Base-by-base conservation (phyloP, 2,329 filamentous ascomycete species). In the Sporothrix brasiliensis region DNA sequence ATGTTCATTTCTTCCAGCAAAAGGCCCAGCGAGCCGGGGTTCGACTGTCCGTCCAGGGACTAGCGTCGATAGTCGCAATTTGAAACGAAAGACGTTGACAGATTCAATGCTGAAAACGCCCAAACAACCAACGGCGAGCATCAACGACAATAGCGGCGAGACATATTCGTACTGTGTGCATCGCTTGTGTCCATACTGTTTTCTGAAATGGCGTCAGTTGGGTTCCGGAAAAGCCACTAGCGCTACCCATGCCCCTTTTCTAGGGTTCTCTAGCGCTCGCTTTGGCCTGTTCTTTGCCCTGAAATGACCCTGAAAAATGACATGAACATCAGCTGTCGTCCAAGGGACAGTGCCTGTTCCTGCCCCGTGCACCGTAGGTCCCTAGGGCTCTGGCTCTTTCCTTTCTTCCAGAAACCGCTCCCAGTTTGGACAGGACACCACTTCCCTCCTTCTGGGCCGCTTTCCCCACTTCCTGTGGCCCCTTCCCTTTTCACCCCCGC, bases 51-150 rank as follows among this genome's bases (percentile, higher is more conserved):
- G n/a, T 44, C 41, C n/a, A 10, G 5, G 53, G 69, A 54, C 58
- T 72, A 72, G 69, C 65, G 71, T 63, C 41, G 63, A 53, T 30
- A 53, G 60, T 69, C 65, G 70, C 68, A 73, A 70, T 71, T 73
- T 73, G 69, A 71, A 73, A 73, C 72, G 58, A 54, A 34, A 49
- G 56, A 60, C 60, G 56, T 65, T 49, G 65, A 52, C 54, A 67
- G 61, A 61, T 44, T 67, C 41, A 68, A 68, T 67, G 63, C 61
- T 53, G 30, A 68, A 58, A 44, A 53, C 44, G 4, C n/a, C 24
- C 24, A 66, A 65, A 50, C 60, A 44, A 65, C n/a, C 56, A 44
- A 44, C 56, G 21, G 3, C 34, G 16, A 50, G 30, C 27, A 34
- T 34, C 34, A 58, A 10, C 16, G n/a, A 61, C 19, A 63, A 47